Conservation (phyloP, 140 eudicot genomes). For the Eryngium alpinum region DNA sequence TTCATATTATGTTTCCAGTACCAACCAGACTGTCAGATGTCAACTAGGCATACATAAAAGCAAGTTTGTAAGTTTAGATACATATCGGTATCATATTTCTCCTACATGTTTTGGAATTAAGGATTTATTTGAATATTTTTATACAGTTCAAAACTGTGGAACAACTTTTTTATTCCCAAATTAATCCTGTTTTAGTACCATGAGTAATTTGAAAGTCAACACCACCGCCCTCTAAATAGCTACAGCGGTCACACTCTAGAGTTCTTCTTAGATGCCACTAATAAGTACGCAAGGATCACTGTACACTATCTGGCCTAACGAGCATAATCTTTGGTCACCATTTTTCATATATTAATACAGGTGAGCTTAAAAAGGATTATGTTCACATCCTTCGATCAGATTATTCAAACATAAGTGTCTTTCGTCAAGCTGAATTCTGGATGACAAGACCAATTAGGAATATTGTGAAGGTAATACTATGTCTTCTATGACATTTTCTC, state of each 20-base stretch:
- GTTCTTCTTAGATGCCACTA: background rate
- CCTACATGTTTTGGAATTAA: background rate
- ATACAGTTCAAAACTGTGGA: no score
- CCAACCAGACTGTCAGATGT: background rate
- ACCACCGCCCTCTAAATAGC: background rate
- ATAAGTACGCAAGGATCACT: background rate
- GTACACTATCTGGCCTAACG: slow-evolving; percentile 7
- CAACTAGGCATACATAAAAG: no score
- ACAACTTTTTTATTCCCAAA: background rate
- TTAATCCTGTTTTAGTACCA: background rate
- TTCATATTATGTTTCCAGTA: background rate
- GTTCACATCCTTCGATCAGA: background rate
- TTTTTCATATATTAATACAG: background rate
- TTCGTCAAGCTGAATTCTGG: background rate
- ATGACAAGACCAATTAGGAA: background rate
- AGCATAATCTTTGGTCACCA: background rate
- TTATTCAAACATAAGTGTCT: background rate
- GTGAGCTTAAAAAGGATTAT: background rate
- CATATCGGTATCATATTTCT: background rate
- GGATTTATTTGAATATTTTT: no score
- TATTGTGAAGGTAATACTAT: background rate
- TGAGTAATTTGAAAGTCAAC: background rate
- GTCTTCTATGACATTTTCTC: background rate
- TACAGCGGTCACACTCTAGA: background rate
- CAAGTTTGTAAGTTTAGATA: background rate